Base-by-base conservation (phyloP, 2,329 filamentous ascomycete genomes). In the Ambrosiella xylebori region DNA sequence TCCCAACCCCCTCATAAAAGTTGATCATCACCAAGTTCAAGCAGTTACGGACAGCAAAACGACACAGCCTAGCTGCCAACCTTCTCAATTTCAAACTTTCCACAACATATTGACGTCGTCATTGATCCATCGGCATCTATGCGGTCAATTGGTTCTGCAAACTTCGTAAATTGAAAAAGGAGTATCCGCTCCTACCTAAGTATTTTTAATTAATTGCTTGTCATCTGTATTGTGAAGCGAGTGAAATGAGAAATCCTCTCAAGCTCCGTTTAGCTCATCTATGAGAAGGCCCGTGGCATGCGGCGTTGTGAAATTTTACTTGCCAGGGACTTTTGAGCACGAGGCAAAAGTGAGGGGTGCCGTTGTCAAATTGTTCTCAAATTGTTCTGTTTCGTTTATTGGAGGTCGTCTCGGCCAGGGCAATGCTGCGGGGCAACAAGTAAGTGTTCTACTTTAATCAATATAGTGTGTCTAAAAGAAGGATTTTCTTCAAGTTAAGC, bases 361-460 rank as follows among this genome's bases (percentile, higher is more conserved):
- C 35, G 17, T 49, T 49, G 35, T 15, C 45, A 13, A 27, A 5
- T 27, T 27, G 27, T 27, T 27, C 27, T 27, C 27, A 27, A 47
- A 15, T 8, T 47, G 12, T 47, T 15, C 11, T 15, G 36, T 5
- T 54, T 54, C 17, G 36, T 39, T 54, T 19, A 13, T 15, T 54
- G 51, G 36, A 7, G 9, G 19, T 12, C n/a, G 36, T 12, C 15
- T 54, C n/a, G 35, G 4, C 38, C 36, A 17, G 13, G 11, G 11
- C 15, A 37, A 13, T 19, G 51, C 51, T 54, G 51, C 51, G 51
- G 51, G 51, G 51, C 51, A 54, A 54, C 51, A 13, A 54, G 19
- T 37, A 17, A 54, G 38, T 15, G n/a, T 36, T 27, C 15, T n/a
- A 47, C 44, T 47, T 47, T 2, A 15, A 47, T 47, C 19, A 47